Evolutionary conservation across 306 rosid genomes (phyloP).

Genomic region (Spatholobus suberectus): DNA sequence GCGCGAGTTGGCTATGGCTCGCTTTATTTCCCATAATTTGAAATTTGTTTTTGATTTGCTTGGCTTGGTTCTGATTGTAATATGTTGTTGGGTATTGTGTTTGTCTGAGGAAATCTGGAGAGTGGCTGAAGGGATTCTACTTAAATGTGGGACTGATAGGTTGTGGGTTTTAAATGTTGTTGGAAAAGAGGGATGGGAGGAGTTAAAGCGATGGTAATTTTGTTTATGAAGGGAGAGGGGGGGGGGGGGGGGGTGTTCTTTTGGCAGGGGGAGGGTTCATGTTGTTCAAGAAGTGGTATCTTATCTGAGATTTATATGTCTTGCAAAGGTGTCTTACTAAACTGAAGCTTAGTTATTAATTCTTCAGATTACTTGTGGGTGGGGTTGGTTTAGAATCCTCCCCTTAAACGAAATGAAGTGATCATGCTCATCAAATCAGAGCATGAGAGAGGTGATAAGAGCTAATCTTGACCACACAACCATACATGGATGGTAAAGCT

Average conservation of each 20-base stretch:
- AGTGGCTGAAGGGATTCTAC: background rate
- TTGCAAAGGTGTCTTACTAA: background rate
- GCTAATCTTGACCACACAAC: slow-evolving; percentile 8
- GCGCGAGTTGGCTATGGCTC: background rate
- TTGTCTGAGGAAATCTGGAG: background rate
- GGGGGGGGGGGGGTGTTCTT: background rate
- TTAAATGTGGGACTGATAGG: background rate
- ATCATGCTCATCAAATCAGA: background rate
- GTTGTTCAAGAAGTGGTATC: background rate
- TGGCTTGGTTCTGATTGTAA: background rate
- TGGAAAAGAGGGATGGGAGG: background rate
- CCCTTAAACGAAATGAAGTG: background rate
- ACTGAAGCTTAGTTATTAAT: slow-evolving; percentile 9
- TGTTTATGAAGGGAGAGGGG: background rate
- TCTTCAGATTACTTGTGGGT: slow-evolving; percentile 6
- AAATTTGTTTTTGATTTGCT: background rate
- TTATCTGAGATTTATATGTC: background rate
- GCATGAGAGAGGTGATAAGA: background rate
- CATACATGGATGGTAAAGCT: slow-evolving; percentile 18
- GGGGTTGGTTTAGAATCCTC: background rate
- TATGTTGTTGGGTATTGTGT: background rate
- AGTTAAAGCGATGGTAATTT: background rate
- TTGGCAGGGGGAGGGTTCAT: background rate
- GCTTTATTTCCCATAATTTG: background rate
- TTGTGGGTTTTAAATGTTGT: background rate